Conservation (phyloP, 768 basidiomycete species). For the Leccinum olivaceopallidum region DNA sequence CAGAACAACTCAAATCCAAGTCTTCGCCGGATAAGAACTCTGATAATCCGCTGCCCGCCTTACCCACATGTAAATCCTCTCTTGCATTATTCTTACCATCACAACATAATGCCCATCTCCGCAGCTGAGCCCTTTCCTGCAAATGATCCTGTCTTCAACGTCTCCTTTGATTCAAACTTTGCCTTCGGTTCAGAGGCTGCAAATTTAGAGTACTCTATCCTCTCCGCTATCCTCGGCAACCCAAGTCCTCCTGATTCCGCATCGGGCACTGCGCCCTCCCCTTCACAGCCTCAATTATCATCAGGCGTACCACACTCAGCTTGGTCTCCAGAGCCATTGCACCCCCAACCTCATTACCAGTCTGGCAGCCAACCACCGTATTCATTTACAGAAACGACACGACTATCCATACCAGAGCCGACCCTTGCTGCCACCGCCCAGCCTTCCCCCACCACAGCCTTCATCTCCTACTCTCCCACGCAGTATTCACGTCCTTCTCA, state of each 20-base stretch:
- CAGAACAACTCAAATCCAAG: constrained; percentile 42
- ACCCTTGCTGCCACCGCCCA: constrained; percentile 29
- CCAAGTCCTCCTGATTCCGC: constrained; percentile 50
- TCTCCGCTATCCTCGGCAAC: constrained; percentile 87
- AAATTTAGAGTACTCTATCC: constrained; percentile 92
- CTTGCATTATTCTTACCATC: not conserved
- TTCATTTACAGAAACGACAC: constrained; percentile 31
- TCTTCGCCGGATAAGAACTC: constrained; percentile 29
- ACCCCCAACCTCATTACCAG: constrained; percentile 35
- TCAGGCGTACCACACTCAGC: constrained; percentile 32
- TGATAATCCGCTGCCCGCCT: constrained; percentile 29
- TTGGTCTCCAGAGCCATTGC: constrained; percentile 39
- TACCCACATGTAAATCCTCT: constrained; percentile 33
- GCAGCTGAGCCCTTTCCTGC: constrained; percentile 54
- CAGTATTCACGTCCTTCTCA: constrained; percentile 34
- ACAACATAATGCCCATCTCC: constrained; percentile 13
- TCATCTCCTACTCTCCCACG: constrained; percentile 34
- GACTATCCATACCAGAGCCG: constrained; percentile 35
- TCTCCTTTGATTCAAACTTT: constrained; percentile 59
- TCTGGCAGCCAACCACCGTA: constrained; percentile 17
- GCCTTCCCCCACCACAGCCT: constrained; percentile 29
- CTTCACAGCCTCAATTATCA: constrained; percentile 27
- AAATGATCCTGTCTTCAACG: constrained; percentile 59
- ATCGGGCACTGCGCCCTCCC: constrained; percentile 27
- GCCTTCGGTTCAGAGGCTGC: constrained; percentile 88